These are phyloP conservation scores for Fusarium oxysporum DNA, from an alignment of 2,329 filamentous ascomycete species.

Conservation along the genomic window DNA sequence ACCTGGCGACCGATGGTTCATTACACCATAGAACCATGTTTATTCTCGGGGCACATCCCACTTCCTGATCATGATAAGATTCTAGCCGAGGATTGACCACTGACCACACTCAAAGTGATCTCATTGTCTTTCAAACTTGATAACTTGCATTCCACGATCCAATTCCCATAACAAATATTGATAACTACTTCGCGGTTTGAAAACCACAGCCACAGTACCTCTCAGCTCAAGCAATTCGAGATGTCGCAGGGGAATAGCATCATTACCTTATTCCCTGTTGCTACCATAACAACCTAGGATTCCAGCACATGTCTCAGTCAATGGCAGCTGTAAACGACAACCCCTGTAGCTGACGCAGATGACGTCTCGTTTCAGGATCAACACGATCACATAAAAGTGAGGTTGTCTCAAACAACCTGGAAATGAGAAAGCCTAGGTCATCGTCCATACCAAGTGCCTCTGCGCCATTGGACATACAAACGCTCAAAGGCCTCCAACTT, in stretches of 20 bases:
- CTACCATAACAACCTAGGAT: slow-evolving; percentile 28
- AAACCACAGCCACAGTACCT: neutral
- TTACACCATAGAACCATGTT: slow-evolving; percentile 10
- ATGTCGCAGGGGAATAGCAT: slow-evolving; percentile 4
- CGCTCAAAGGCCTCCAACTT: slow-evolving; percentile 10
- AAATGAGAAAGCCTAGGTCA: neutral
- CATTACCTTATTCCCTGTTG: slow-evolving; percentile 20
- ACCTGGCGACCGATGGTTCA: slow-evolving; percentile 20
- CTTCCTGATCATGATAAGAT: slow-evolving; percentile 1
- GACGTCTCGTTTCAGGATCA: slow-evolving; percentile 40
- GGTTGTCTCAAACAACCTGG: slow-evolving; percentile 25
- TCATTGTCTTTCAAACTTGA: neutral
- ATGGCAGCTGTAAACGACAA: neutral
- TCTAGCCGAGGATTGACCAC: neutral
- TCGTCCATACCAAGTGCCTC: slow-evolving; percentile 22
- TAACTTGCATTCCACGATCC: neutral
- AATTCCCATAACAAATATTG: neutral
- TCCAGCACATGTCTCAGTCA: slow-evolving; percentile 26
- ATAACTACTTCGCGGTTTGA: neutral
- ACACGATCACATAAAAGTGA: slow-evolving; percentile 13
- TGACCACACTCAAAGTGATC: neutral
- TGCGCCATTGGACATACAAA: slow-evolving; percentile 14
- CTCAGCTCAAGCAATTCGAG: neutral
- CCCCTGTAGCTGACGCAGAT: slow-evolving; percentile 24
- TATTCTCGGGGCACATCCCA: slow-evolving; percentile 2